Percentiles rank a stretch among this genome's conserved stretches.
These are phyloP conservation scores for Capronia epimyces DNA, from an alignment of 2,329 filamentous ascomycete species.

Conservation along the genomic window DNA sequence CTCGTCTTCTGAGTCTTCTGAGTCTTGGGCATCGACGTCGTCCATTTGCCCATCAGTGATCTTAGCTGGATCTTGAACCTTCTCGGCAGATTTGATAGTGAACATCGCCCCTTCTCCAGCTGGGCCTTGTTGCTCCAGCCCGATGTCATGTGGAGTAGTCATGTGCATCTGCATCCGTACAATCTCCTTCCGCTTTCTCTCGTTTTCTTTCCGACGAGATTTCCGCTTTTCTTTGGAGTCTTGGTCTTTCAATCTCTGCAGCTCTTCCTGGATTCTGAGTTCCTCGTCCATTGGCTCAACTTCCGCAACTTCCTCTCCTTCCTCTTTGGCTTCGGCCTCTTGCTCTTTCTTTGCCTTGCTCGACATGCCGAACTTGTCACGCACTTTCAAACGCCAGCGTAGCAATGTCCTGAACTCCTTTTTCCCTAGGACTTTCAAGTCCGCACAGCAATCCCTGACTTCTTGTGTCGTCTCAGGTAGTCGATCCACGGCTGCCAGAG, in stretches of 20 bases:
- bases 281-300: slow-evolving; percentile 93
- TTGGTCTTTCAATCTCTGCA: slow-evolving; percentile 75
- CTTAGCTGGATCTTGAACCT: slow-evolving; percentile 62
- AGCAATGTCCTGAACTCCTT: slow-evolving; percentile 91
- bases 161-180: slow-evolving; percentile 97
- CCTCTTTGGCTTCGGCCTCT: slow-evolving; percentile 39
- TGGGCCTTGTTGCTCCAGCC: slow-evolving; percentile 77
- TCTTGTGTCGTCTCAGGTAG: slow-evolving; percentile 82
- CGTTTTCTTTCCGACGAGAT: slow-evolving; percentile 80
- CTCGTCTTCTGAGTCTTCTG: slow-evolving; percentile 58
- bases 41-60: slow-evolving; percentile 76
- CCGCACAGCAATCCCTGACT: slow-evolving; percentile 69
- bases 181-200: slow-evolving; percentile 89
- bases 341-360: slow-evolving; percentile 41
- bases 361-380: slow-evolving; percentile 79
- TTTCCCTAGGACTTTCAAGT: slow-evolving; percentile 83
- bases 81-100: slow-evolving; percentile 73
- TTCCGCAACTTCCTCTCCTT: slow-evolving; percentile 69
- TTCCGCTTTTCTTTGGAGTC: slow-evolving; percentile 72
- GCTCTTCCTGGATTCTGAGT: slow-evolving; percentile 78
- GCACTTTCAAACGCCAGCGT: slow-evolving; percentile 80
- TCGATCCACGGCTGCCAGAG: slow-evolving; percentile 76
- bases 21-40: slow-evolving; percentile 48
- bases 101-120: slow-evolving; percentile 81
- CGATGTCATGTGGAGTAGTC: slow-evolving; percentile 92